A percentile compares a stretch with the other conserved stretches of the same genome.
Evolutionary conservation across 164 flowering plant species (phyloP).

Genomic region (Vitis riparia): DNA sequence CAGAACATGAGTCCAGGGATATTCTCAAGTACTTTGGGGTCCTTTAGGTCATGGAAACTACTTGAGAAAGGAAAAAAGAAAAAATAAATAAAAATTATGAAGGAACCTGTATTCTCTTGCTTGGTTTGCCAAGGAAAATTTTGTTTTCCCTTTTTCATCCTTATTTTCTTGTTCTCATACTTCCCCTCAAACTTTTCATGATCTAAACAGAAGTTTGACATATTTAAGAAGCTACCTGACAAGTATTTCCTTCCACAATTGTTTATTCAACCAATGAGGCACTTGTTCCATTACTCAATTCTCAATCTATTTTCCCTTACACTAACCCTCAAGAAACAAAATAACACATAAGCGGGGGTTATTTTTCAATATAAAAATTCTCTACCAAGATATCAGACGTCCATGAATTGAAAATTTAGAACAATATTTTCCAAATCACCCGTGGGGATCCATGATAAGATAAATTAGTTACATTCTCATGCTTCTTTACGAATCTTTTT

Average conservation of each 20-base stretch:
- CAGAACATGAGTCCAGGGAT: too few species aligned
- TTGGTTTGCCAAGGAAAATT: too few species aligned
- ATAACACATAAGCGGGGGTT: not conserved
- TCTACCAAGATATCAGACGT: not conserved
- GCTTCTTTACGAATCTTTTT: slow-evolving; percentile 11
- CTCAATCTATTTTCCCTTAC: not conserved
- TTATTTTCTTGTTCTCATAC: too few species aligned
- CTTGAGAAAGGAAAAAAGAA: too few species aligned
- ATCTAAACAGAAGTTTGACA: not conserved
- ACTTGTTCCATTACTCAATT: slow-evolving; percentile 1
- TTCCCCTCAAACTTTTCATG: too few species aligned
- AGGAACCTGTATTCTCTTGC: too few species aligned
- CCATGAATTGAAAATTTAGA: not conserved
- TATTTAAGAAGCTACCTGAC: not conserved
- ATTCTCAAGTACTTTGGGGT: too few species aligned
- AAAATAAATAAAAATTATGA: too few species aligned
- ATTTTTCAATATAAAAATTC: not conserved
- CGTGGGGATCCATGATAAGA: not conserved
- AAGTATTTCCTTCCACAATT: not conserved
- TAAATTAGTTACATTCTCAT: not conserved
- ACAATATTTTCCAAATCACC: not conserved
- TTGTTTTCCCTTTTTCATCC: too few species aligned
- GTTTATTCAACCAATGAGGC: not conserved
- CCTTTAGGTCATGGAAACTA: too few species aligned
- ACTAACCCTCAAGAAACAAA: not conserved